A percentile compares a stretch with the other conserved stretches of the same genome.
Conservation (phyloP, 441 rosid species). For the Pelargonium myrrhifolium region DNA sequence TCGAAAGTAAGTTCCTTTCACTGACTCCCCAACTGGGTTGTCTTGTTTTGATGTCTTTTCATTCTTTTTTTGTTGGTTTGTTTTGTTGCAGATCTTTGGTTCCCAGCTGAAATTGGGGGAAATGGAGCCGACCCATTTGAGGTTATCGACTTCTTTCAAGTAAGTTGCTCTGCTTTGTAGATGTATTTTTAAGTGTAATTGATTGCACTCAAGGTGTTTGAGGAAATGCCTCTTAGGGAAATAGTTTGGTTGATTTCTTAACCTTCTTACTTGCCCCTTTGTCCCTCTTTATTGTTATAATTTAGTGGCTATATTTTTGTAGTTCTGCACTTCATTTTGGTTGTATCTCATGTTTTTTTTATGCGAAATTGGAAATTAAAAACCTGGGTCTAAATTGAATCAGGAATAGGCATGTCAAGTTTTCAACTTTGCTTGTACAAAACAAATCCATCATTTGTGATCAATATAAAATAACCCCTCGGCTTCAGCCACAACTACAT, state of each 20-base stretch:
- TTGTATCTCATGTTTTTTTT: neutral
- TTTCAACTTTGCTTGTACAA: neutral
- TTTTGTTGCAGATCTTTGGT: slow-evolving; percentile 33
- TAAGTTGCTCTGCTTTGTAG: slow-evolving; percentile 19
- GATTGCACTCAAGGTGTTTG: neutral
- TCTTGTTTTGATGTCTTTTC: neutral
- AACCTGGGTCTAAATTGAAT: neutral
- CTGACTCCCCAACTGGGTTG: neutral
- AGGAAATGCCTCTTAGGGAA: neutral
- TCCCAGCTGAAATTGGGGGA: slow-evolving; percentile 25
- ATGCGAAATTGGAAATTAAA: neutral
- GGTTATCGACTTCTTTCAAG: slow-evolving; percentile 32
- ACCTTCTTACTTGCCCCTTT: no score
- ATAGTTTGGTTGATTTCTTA: no score
- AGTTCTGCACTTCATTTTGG: neutral
- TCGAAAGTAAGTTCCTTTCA: neutral
- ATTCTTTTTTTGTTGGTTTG: slow-evolving; percentile 12
- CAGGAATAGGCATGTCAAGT: neutral
- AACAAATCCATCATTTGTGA: no score
- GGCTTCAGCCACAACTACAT: neutral
- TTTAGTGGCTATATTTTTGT: neutral
- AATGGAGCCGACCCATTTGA: slow-evolving; percentile 31
- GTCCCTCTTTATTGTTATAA: no score
- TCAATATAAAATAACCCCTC: neutral
- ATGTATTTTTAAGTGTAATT: neutral